phyloP scores from a whole-genome alignment of 768 basidiomycete species.

The Lactarius indigo region DNA sequence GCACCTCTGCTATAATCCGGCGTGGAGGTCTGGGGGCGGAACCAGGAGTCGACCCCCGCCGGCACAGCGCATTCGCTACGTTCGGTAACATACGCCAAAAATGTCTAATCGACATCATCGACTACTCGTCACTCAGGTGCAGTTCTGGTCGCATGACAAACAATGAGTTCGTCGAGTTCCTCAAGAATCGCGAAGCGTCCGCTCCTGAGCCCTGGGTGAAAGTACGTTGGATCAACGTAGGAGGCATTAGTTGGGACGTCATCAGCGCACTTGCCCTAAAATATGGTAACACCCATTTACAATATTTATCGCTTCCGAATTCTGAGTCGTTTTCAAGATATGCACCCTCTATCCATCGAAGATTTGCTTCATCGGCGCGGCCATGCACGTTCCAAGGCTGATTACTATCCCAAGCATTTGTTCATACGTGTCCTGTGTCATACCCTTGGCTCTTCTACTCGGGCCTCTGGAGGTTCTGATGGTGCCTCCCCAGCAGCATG shows the following conservation, averaged over 20 bases:
- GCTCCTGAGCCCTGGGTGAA: constrained; percentile 57
- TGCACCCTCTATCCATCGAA: constrained; percentile 71
- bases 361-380: constrained; percentile 57
- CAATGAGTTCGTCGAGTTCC: constrained; percentile 53
- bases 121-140: constrained; percentile 58
- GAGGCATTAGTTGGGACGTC: constrained; percentile 68
- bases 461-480: neutral
- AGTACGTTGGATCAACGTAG: constrained; percentile 73
- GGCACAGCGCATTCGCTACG: constrained; percentile 49
- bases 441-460: constrained; percentile 36
- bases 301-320: neutral
- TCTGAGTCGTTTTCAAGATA: constrained; percentile 36
- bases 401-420: constrained; percentile 68
- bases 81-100: constrained; percentile 58
- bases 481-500: neutral
- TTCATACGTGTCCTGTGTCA: constrained; percentile 70
- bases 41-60: constrained; percentile 67
- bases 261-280: constrained; percentile 62
- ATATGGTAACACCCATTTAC: constrained; percentile 44
- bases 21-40: constrained; percentile 55
- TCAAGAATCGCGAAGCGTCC: constrained; percentile 44
- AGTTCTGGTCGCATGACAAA: constrained; percentile 58
- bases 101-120: constrained; percentile 63
- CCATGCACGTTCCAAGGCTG: constrained; percentile 58
- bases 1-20: constrained; percentile 41